phyloP scores from a whole-genome alignment of 805 yeast species.

The Ogataea thermomethanolica region DNA sequence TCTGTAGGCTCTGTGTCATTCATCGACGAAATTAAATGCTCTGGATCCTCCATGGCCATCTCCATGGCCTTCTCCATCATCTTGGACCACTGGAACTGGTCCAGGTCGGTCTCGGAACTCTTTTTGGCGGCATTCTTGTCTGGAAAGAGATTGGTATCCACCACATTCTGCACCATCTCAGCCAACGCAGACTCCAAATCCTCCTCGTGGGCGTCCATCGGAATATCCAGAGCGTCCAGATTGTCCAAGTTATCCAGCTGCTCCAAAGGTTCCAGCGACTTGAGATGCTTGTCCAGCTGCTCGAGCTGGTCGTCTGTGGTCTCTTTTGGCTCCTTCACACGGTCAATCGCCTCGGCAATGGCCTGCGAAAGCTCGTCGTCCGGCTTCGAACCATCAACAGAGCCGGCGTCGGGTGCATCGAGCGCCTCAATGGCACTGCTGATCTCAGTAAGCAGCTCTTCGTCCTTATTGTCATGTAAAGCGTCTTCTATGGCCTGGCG shows the following conservation, averaged over 20 bases:
- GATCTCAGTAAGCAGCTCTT: conserved; percentile 21
- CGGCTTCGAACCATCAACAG: conserved; percentile 2
- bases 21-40: conserved; percentile 37
- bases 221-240: conserved; percentile 4
- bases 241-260: conserved; percentile 1
- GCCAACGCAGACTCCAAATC: conserved; percentile 52
- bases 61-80: conserved; percentile 75
- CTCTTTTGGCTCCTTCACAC: conserved; percentile 7
- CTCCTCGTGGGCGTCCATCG: conserved; percentile 24
- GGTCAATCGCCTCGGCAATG: conserved; percentile 25
- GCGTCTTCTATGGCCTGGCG: conserved; percentile 17
- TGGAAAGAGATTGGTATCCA: conserved; percentile 32
- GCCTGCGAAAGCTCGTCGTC: conserved; percentile 23
- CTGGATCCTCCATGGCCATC: conserved; percentile 69
- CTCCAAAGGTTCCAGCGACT: conserved; percentile 15
- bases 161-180: conserved; percentile 54
- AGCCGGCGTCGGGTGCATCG: conserved; percentile 4
- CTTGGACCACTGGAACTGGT: conserved; percentile 56
- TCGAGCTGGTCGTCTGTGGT: conserved; percentile 14
- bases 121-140: conserved; percentile 9
- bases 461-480: conserved; percentile 14
- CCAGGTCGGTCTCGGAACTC: conserved; percentile 40
- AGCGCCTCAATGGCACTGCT: conserved; percentile 28
- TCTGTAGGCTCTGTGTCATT: conserved; percentile 5
- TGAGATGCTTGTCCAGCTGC: conserved; percentile 20